Evolutionary conservation across 2,329 filamentous ascomycete species (phyloP).

Genomic region (Gaeumannomyces tritici): DNA sequence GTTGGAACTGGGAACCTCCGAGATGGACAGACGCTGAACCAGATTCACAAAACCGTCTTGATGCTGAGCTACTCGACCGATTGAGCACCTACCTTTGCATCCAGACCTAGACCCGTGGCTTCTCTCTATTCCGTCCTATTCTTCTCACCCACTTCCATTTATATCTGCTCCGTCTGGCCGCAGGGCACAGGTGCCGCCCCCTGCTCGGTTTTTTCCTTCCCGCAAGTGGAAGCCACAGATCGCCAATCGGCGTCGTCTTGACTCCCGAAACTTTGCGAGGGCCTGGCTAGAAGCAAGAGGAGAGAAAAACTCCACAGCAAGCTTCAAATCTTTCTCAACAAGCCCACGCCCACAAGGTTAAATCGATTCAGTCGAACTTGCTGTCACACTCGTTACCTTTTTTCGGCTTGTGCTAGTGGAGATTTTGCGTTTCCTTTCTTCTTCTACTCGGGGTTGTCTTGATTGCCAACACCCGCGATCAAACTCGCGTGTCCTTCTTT

Average conservation of each 20-base stretch:
- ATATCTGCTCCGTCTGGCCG: no score
- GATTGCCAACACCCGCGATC: background rate
- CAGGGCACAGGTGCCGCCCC: no score
- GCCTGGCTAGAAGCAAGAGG: background rate
- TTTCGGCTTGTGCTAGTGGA: background rate
- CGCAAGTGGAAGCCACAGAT: no score
- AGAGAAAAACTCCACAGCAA: background rate
- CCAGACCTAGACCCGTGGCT: no score
- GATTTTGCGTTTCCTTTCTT: background rate
- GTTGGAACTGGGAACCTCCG: background rate
- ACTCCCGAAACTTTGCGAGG: no score
- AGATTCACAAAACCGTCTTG: background rate
- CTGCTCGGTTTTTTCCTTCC: no score
- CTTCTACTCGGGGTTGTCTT: background rate
- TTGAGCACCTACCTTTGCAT: no score
- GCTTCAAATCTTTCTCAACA: background rate
- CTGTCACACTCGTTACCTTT: background rate
- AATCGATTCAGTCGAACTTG: background rate
- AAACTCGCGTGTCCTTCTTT: background rate
- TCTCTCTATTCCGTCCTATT: no score
- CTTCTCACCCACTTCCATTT: no score
- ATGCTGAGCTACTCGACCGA: background rate
- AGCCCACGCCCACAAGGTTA: background rate
- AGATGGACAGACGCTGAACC: background rate
- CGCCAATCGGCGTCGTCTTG: no score